phyloP scores from a whole-genome alignment of 228 moss, liverwort and hornwort species.

The Sphagnum fallax region DNA sequence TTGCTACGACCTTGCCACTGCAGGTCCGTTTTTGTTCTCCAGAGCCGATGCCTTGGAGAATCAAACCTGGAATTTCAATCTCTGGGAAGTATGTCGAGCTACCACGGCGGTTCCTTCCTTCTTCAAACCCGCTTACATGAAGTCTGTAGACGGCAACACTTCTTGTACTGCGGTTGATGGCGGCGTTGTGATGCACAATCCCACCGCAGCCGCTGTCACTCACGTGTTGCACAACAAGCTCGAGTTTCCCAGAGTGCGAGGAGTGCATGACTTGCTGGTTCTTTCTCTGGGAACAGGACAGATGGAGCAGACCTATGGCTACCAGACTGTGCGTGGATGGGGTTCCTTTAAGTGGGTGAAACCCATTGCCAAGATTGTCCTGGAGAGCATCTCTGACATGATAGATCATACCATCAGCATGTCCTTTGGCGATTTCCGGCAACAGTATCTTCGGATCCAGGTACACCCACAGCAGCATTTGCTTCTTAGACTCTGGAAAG shows the following conservation, averaged over 20 bases:
- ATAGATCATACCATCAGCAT: conserved; percentile 92
- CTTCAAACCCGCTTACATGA: conserved; percentile 63
- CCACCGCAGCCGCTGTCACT: conserved; percentile 87
- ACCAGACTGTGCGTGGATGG: conserved; percentile 67
- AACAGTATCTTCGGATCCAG: conserved; percentile 84
- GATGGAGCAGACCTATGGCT: conserved; percentile 66
- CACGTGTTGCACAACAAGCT: conserved; percentile 91
- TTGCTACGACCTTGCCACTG: conserved; percentile 82
- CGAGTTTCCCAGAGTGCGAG: conserved; percentile 67
- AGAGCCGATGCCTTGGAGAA: conserved; percentile 74
- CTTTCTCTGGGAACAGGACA: conserved; percentile 86
- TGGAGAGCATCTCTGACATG: conserved; percentile 85
- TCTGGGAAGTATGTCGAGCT: conserved; percentile 92
- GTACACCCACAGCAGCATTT: conserved; percentile 8
- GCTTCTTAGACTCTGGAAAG: no score
- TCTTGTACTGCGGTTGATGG: conserved; percentile 87
- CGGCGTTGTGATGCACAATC: conserved; percentile 89
- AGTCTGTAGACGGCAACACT: conserved; percentile 63
- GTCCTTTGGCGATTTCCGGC: conserved; percentile 71
- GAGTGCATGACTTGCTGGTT: conserved; percentile 69
- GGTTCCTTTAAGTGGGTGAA: conserved; percentile 84
- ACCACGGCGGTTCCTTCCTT: conserved; percentile 84
- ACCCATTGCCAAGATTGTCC: conserved; percentile 73
- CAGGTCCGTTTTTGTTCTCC: conserved; percentile 79
- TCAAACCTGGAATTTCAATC: conserved; percentile 75